Evolutionary conservation across 2,329 filamentous ascomycete species (phyloP).

Genomic region (Mycocentrospora acerina): DNA sequence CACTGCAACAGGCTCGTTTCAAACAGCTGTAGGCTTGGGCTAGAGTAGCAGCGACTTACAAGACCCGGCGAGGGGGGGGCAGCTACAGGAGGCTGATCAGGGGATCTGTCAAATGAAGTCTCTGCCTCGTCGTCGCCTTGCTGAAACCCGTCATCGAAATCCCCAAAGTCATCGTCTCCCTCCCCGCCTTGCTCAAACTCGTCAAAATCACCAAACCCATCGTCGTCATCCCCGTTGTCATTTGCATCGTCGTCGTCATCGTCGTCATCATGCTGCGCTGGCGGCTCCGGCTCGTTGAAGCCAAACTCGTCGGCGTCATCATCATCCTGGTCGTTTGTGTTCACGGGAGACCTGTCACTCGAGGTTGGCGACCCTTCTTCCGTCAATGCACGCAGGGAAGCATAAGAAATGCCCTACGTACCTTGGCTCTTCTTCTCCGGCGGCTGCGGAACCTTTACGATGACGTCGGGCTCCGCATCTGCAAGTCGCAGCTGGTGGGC

Average conservation of each 20-base stretch:
- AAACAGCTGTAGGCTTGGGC: conserved; percentile 39
- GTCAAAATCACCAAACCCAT: conserved; percentile 59
- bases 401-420: conserved; percentile 53
- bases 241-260: conserved; percentile 75
- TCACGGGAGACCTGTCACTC: conserved; percentile 53
- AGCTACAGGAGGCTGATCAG: conserved; percentile 42
- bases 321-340: conserved; percentile 37
- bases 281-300: conserved; percentile 4
- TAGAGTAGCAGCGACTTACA: conserved; percentile 50
- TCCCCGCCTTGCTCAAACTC: conserved; percentile 58
- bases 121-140: conserved; percentile 42
- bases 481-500: conserved; percentile 59
- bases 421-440: conserved; percentile 52
- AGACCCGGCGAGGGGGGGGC: conserved; percentile 47
- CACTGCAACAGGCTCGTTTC: conserved; percentile 19
- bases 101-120: conserved; percentile 43
- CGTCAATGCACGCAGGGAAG: conserved; percentile 60
- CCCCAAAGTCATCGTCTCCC: conserved; percentile 52
- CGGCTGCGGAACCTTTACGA: conserved; percentile 52
- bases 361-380: conserved; percentile 60
- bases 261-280: too few relatives aligned
- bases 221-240: conserved; percentile 49
- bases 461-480: conserved; percentile 61
- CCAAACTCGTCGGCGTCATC: conserved; percentile 8
- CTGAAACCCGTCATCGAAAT: conserved; percentile 53